Percentiles rank a stretch among this genome's conserved stretches.
Evolutionary conservation across 176 grass and related monocot genomes (phyloP).

Genomic region (Hordeum marinum): DNA sequence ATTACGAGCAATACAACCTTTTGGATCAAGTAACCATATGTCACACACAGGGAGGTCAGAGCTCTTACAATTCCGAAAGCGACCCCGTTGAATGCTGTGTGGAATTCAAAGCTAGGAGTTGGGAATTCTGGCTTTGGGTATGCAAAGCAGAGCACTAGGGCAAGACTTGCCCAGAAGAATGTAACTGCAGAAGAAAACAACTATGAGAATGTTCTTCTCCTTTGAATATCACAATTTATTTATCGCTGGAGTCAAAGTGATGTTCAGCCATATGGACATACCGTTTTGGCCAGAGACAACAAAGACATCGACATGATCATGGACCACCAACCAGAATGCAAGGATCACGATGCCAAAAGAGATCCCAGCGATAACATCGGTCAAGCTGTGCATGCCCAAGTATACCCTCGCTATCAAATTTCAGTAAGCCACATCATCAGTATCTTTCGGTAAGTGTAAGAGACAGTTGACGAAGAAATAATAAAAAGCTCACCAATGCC

Average conservation of each 20-base stretch:
- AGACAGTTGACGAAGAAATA: background rate
- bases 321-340: constrained; percentile 70
- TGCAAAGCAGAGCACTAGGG: constrained; percentile 75
- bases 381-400: constrained; percentile 95
- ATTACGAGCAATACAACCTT: background rate
- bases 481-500: constrained; percentile 51
- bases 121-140: constrained; percentile 89
- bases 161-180: constrained; percentile 79
- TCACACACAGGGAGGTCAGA: background rate
- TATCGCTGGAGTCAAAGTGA: background rate
- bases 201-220: background rate
- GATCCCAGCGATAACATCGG: constrained; percentile 69
- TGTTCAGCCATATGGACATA: constrained; percentile 29
- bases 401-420: constrained; percentile 77
- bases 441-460: background rate
- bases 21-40: background rate
- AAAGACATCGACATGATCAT: constrained; percentile 68
- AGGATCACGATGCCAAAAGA: constrained; percentile 68
- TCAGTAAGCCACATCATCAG: constrained; percentile 26
- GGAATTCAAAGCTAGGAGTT: constrained; percentile 94
- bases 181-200: constrained; percentile 49
- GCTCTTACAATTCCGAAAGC: constrained; percentile 95
- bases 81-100: constrained; percentile 88
- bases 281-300: constrained; percentile 82
- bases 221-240: background rate